phyloP scores from a whole-genome alignment of 2,329 filamentous ascomycete genomes.

The Chaetothyriales sp. region DNA sequence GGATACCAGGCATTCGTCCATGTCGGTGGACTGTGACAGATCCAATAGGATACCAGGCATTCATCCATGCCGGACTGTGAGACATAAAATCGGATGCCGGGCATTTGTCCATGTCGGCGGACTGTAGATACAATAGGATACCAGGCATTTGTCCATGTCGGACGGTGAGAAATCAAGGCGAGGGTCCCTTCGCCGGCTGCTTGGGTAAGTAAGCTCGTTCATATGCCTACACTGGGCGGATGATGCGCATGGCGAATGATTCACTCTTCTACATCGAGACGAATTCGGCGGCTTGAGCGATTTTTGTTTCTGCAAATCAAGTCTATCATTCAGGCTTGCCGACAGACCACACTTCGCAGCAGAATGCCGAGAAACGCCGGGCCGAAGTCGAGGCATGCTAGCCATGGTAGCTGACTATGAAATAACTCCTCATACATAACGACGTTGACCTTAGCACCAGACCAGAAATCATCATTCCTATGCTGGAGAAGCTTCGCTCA shows the following conservation, averaged over 20 bases:
- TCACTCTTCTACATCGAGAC: background rate
- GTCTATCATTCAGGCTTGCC: background rate
- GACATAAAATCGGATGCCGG: no score
- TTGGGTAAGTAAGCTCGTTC: no score
- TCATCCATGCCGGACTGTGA: no score
- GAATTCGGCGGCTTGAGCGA: no score
- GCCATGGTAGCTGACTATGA: constrained; percentile 6
- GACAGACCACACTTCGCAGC: background rate
- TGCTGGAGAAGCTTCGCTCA: background rate
- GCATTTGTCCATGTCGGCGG: no score
- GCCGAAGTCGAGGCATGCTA: constrained; percentile 1
- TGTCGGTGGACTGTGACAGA: no score
- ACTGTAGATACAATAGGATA: no score
- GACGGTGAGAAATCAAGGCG: no score
- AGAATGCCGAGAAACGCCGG: background rate
- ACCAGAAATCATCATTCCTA: constrained; percentile 1
- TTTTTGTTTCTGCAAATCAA: background rate
- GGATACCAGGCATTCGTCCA: no score
- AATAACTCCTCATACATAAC: constrained; percentile 5
- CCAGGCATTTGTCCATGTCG: no score
- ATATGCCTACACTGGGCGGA: background rate
- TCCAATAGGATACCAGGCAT: no score
- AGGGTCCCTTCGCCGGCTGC: no score
- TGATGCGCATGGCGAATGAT: background rate
- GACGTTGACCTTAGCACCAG: constrained; percentile 3